Evolutionary conservation across 257 asterid species (phyloP).

Genomic region (Nicotiana tabacum): DNA sequence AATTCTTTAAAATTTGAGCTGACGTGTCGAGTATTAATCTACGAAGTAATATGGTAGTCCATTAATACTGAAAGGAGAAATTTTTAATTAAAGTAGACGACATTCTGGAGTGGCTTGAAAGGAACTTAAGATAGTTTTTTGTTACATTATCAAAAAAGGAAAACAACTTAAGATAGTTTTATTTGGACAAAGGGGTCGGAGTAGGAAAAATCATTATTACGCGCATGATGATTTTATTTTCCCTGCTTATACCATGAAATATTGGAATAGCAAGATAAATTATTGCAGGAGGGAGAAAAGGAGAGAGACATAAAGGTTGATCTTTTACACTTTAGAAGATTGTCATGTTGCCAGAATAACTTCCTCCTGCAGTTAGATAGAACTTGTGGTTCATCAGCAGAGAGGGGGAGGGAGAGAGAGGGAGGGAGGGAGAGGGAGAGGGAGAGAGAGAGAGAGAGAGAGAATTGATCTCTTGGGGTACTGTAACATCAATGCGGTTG

Average conservation of each 20-base stretch:
- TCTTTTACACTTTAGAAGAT: background rate
- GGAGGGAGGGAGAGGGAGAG: background rate
- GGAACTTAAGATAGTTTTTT: too few relatives aligned
- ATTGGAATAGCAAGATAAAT: background rate
- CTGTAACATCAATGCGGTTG: background rate
- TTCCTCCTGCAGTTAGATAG: background rate
- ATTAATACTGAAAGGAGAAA: background rate
- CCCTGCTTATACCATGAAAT: slow-evolving; percentile 2
- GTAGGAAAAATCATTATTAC: background rate
- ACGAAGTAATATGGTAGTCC: background rate
- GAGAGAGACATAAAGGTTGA: background rate
- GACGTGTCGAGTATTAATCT: background rate
- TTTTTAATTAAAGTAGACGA: background rate
- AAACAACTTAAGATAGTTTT: background rate
- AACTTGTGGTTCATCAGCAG: background rate
- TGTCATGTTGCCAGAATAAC: background rate
- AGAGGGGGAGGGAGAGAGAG: background rate
- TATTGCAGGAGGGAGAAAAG: background rate
- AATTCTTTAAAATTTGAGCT: background rate
- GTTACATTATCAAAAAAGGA: background rate
- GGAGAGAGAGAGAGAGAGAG: background rate
- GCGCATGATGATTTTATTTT: background rate
- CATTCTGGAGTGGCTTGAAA: background rate
- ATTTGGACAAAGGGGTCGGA: background rate
- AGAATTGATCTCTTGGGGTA: background rate